Conservation (phyloP, 805 yeast genomes). For the Wickerhamomyces mucosus region DNA sequence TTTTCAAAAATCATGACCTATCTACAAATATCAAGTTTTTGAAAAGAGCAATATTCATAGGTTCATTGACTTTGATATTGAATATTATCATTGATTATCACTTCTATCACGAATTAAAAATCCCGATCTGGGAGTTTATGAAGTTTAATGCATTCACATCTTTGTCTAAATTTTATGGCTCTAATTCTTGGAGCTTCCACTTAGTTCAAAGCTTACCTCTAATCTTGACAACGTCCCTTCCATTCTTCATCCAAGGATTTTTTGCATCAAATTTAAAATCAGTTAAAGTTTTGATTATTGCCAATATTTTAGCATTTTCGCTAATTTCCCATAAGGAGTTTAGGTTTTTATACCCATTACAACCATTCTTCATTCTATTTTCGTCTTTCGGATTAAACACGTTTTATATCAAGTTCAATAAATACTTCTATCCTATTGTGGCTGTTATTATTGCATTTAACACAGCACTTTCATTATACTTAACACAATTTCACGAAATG, state of each 20-base stretch:
- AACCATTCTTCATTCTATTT: conserved; percentile 58
- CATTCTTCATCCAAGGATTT: conserved; percentile 44
- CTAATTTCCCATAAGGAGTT: conserved; percentile 79
- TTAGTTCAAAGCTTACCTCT: conserved; percentile 76
- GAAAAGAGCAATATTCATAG: conserved; percentile 14
- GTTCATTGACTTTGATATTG: conserved; percentile 22
- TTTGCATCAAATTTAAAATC: conserved; percentile 14
- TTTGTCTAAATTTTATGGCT: conserved; percentile 76
- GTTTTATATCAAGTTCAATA: conserved; percentile 11
- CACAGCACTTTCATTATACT: conserved; percentile 33
- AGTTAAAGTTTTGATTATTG: conserved; percentile 24
- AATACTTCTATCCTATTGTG: conserved; percentile 9
- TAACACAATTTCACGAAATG: conserved; percentile 68
- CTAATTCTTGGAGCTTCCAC: conserved; percentile 79
- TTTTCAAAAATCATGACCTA: conserved; percentile 5
- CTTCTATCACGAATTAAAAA: conserved; percentile 46
- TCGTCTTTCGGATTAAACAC: conserved; percentile 29
- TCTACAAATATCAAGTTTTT: conserved; percentile 8
- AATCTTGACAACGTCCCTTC: conserved; percentile 54
- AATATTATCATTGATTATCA: conserved; percentile 43
- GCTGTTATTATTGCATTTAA: conserved; percentile 27
- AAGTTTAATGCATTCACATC: conserved; percentile 71
- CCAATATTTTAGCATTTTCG: conserved; percentile 52
- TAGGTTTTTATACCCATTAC: conserved; percentile 77
- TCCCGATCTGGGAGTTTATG: conserved; percentile 63